Conservation (phyloP, 495 filamentous ascomycete genomes). For the Podospora comata region DNA sequence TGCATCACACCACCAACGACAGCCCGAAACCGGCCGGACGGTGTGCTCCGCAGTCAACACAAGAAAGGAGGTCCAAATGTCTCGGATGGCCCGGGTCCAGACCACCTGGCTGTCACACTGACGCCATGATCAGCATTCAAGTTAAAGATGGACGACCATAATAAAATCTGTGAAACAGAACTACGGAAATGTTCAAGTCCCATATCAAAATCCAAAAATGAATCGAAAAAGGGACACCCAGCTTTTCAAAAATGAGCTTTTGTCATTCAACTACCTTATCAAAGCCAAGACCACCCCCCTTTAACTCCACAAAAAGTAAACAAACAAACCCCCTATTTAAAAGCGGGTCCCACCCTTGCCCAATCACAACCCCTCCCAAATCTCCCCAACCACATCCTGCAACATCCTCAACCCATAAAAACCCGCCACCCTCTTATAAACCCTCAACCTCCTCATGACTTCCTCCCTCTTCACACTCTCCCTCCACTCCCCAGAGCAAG, state of each 20-base stretch:
- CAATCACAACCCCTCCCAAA: constrained; percentile 41
- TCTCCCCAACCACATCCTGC: constrained; percentile 64
- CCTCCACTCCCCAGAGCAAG: constrained; percentile 81
- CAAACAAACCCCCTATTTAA: not conserved
- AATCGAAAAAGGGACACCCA: not conserved
- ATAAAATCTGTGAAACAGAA: not conserved
- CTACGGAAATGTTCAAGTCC: not conserved
- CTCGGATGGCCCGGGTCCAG: not conserved
- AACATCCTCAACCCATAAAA: constrained; percentile 81
- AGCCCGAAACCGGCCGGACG: not conserved
- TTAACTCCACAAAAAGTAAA: not conserved
- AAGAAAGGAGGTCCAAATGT: not conserved
- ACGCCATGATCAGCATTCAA: not conserved
- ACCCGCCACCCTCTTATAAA: constrained; percentile 69
- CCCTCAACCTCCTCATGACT: constrained; percentile 59
- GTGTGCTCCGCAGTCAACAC: not conserved
- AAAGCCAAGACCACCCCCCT: not conserved
- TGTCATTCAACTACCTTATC: not conserved
- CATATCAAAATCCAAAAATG: not conserved
- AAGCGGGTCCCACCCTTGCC: not conserved
- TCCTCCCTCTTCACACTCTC: constrained; percentile 68
- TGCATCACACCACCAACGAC: not conserved
- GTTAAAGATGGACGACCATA: not conserved
- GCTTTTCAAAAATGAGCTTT: too few species aligned
- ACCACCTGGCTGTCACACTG: not conserved